Evolutionary conservation across 2,329 filamentous ascomycete genomes (phyloP).

Genomic region (Apiospora rasikravindrae): DNA sequence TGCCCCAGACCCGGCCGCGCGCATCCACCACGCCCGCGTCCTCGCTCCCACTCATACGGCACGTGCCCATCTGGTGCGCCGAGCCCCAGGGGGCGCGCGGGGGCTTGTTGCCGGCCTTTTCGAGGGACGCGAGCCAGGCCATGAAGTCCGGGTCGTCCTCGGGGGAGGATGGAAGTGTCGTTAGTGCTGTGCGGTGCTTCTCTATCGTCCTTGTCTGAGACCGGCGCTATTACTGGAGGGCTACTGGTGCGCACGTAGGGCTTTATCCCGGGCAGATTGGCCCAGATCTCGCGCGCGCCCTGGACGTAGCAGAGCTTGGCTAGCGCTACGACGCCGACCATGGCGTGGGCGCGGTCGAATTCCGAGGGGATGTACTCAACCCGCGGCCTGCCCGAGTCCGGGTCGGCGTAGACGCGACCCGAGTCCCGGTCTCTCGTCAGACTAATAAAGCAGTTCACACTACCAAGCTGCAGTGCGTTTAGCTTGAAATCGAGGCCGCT

Average conservation of each 20-base stretch:
- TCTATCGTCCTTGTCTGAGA: conserved; percentile 24
- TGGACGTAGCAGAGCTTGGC: conserved; percentile 79
- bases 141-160: conserved; percentile 66
- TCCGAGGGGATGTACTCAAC: conserved; percentile 74
- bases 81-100: conserved; percentile 63
- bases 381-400: conserved; percentile 65
- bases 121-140: conserved; percentile 61
- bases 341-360: conserved; percentile 73
- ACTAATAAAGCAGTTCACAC: conserved; percentile 74
- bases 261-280: conserved; percentile 64
- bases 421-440: conserved; percentile 77
- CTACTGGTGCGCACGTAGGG: conserved; percentile 57
- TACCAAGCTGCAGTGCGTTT: conserved; percentile 69
- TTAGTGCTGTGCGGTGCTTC: conserved; percentile 26
- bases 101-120: conserved; percentile 53
- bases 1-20: conserved; percentile 68
- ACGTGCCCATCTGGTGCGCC: conserved; percentile 85
- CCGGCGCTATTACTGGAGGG: conserved; percentile 7
- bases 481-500: conserved; percentile 74
- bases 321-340: conserved; percentile 73
- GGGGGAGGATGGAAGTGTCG: conserved; percentile 33
- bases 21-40: conserved; percentile 63
- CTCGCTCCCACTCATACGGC: conserved; percentile 67
- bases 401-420: conserved; percentile 76
- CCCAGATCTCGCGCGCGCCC: conserved; percentile 81